Base-by-base conservation (phyloP, 148 eudicot species). In the Camellia japonica region DNA sequence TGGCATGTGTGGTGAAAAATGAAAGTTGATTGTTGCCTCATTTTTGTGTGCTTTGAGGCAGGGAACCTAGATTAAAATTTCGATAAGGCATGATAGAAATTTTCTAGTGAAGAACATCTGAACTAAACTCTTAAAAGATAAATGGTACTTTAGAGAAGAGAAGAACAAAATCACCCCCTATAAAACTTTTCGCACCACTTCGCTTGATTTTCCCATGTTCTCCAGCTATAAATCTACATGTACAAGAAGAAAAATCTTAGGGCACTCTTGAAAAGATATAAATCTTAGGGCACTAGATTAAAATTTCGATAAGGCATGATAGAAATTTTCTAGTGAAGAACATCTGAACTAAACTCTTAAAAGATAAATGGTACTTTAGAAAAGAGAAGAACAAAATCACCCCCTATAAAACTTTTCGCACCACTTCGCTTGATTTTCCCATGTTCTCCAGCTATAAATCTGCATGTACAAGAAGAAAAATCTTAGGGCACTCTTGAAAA, bases 381-480 rank as follows among this genome's bases (percentile, higher is more conserved):
- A 41, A 55, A 58, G 51, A 14, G 14, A 16, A 59, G 44, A n/a
- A 30, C 46, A 62, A 60, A 38, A 14, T 66, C 43, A 65, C 12
- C 41, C 63, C 38, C 19, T 47, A 9, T 30, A 3, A 16, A 55
- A 54, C 6, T 43, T 41, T 65, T 18, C 11, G 52, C 68, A 86
- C 89, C 90, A 75, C 80, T 85, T 90, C 3, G 93, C 95, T 86
- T 89, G 91, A 82, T 83, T 84, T 87, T 93, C 97, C 93, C 95
- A 93, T 60, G 71, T 79, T 82, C 89, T 88, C 97, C 97, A 93
- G 81, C 97, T 93, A 85, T 91, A 90, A 42, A 93, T 93, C 97
- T 93, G 85, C 69, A 80, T 77, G 60, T 49, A 52, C 4, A 75
- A 19, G 62, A 7, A 5, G 42, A 71, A 54, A 38, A 23, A 54